Evolutionary conservation across 1,284 basidiomycete species (phyloP), one percentile per base, ranked within the genome.

Genomic region (Ceratobasidium sp.): DNA sequence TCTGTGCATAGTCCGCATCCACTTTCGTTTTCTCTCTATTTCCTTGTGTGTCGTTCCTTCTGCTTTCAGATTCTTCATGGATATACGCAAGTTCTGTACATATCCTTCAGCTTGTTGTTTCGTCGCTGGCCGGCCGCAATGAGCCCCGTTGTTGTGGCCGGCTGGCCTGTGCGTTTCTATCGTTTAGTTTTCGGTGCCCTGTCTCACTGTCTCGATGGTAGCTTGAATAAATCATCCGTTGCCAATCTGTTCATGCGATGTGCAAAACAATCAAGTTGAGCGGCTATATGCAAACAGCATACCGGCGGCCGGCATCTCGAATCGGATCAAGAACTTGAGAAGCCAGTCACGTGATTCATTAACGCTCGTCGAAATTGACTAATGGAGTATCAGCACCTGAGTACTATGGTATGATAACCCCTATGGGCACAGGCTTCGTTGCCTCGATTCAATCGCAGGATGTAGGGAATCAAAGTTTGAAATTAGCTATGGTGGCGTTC

Each of bases 111-210:
- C 32, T 34, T 55, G 2, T 39, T 53, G 1, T 64, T 43, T 9
- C n/a, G 21, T 30, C 41, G 34, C 43, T 53, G 53, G 39, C 65
- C 39, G 65, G 39, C 65, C 55, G 65, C 65, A 53, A 36, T 18
- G 41, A 60, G 41, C 23, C n/a, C 12, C 3, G 41, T 59, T 58
- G 34, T 59, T 23, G 21, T 59, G 57, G 57, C 57, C 57, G 57
- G 57, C 57, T 59, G 57, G 36, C n/a, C 57, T 59, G 57, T 59
- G 57, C 57, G 14, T 59, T 41, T 41, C 36, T 26, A 28, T 52
- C 50, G 14, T 52, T 52, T 23, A 45, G 43, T 45, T 45, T 45
- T 45, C 43, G 16, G 18, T 45, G 43, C 18, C 18, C 16, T 45
- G 43, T 52, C 18, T 28, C 10, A 18, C 30, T 52, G 50, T 52